Evolutionary conservation across 306 rosid species (phyloP).

Genomic region (Gleditsia sinensis): DNA sequence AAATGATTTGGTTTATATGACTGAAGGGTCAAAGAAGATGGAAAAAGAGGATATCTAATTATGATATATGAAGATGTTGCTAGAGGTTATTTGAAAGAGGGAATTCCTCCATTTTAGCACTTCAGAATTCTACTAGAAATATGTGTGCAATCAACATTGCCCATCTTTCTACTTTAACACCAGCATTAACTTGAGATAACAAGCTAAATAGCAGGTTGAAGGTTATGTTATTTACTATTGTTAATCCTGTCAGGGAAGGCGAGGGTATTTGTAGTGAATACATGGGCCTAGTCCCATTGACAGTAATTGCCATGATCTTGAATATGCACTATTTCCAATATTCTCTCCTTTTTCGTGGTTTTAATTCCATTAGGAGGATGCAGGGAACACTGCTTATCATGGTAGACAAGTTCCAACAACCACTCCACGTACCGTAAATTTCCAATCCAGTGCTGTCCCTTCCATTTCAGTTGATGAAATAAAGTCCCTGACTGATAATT

Average conservation of each 20-base stretch:
- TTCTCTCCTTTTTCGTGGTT: slow-evolving; percentile 21
- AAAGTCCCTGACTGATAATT: slow-evolving; percentile 51
- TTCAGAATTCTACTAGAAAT: background rate
- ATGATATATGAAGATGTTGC: too few species aligned
- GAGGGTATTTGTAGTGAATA: background rate
- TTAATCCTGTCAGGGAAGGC: background rate
- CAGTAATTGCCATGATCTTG: background rate
- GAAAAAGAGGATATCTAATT: too few species aligned
- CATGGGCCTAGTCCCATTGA: background rate
- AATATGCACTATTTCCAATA: too few species aligned
- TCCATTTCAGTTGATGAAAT: slow-evolving; percentile 52
- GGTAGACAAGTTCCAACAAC: slow-evolving; percentile 43
- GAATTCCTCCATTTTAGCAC: background rate
- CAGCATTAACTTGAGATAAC: background rate
- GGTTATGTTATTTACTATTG: background rate
- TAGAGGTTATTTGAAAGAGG: too few species aligned
- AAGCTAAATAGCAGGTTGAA: background rate
- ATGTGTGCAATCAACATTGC: background rate
- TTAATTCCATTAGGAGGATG: slow-evolving; percentile 24
- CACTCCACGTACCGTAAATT: slow-evolving; percentile 31
- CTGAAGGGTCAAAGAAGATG: too few species aligned
- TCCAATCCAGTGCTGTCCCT: slow-evolving; percentile 61
- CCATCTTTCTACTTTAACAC: background rate
- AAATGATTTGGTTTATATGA: too few species aligned
- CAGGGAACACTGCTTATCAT: slow-evolving; percentile 52